Evolutionary conservation across 1,284 basidiomycete genomes (phyloP), one percentile per base, ranked within the genome.

Genomic region (Malassezia caprae): DNA sequence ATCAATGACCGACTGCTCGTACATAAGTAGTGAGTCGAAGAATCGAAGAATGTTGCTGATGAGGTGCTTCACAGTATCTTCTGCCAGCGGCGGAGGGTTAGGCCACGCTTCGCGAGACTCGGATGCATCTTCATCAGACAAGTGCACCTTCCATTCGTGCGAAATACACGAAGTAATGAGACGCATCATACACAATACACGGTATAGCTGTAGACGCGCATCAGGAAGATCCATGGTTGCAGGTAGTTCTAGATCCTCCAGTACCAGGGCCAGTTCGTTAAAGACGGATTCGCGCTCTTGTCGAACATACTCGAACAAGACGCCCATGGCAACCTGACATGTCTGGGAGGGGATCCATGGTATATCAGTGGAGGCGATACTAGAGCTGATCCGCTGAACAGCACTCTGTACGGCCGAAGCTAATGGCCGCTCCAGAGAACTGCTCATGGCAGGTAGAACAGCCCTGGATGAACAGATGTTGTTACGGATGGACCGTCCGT

Each of bases 271-370:
- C 23, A 48, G 34, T 4, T 28, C 31, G 23, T 48, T 19, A 8
- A 37, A 26, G 10, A 48, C 34, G 23, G 31, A 6, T 15, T 48
- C 46, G 7, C 46, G 32, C 21, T 48, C 21, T 10, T 35, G 34
- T 17, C 23, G 46, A 3, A 48, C 21, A 23, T 31, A 31, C 15
- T 48, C 46, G n/a, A 37, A 28, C 27, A 48, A 21, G 5, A 39
- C 35, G n/a, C 34, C 26, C 31, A 48, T 15, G 6, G 46, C 39
- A 8, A 26, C 28, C 4, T 23, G 15, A 30, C 42, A 43, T 19
- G 49, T 32, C 32, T 45, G 26, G n/a, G 31, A 41, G 8, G 31
- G 41, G 15, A 32, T 15, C 41, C 41, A 35, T 23, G 50, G 50
- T 41, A 31, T 41, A 17, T 30, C 24, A 1, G 46, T 37, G 15